Evolutionary conservation across 2,329 filamentous ascomycete genomes (phyloP), one percentile per base, ranked within the genome.

Genomic region (Teratosphaeria zuluensis): DNA sequence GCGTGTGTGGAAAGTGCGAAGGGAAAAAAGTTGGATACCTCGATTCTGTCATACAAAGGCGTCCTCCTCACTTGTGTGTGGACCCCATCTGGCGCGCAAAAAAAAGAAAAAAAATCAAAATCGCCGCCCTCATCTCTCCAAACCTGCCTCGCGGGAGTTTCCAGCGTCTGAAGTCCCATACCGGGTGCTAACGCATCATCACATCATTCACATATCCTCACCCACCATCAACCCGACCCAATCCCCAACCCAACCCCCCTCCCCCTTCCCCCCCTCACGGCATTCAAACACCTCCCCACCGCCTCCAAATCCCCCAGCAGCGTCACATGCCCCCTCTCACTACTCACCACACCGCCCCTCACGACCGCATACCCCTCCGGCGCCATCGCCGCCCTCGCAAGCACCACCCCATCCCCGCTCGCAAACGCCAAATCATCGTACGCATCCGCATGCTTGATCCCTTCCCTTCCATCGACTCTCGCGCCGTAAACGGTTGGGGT

Each of bases 341-440:
- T 91, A 65, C 84, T 86, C 12, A 96, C 83, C 19, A 90, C 77
- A 0, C 91, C 91, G 12, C 86, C 87, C 1, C 86, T 89, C 38
- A 88, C 78, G 9, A 16, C n/a, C 54, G 82, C 80, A 70, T 96
- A 96, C 0, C 91, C 91, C 2, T 82, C 76, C 0, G 92, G 92
- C 51, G 95, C 74, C 89, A 95, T 92, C 0, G 91, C 88, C 61
- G 92, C 89, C 55, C 84, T 84, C 0, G 92, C 89, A 6, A 96
- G 80, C 57, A 92, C 90, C 0, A 97, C 92, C 0, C 92, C 92
- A 70, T 97, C 92, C 1, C 92, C 91, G 24, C 86, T 87, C 0
- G 88, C 87, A 74, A 96, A 96, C 0, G 90, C 83, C 2, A 97
- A 79, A 65, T 95, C 87, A 64, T 95, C 90, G 70, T 95, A 96